Evolutionary conservation across 2,329 filamentous ascomycete genomes (phyloP).

Genomic region (Neonectria magnoliae): DNA sequence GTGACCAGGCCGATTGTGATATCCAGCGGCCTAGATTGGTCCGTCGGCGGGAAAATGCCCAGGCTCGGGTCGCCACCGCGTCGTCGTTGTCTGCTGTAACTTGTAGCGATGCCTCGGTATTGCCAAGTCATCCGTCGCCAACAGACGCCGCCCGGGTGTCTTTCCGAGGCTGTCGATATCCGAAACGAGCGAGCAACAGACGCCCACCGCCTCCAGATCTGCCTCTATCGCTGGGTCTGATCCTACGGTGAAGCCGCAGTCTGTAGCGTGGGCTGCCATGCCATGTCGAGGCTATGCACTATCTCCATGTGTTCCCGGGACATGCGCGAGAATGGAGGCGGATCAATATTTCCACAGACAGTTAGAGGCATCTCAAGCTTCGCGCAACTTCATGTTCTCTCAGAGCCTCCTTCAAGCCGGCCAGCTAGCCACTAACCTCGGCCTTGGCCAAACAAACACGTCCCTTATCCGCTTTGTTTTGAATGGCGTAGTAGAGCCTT

Average conservation of each 20-base stretch:
- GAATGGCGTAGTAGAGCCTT: too few relatives aligned
- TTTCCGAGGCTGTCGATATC: not conserved
- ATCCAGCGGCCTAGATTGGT: conserved; percentile 17
- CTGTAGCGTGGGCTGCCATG: not conserved
- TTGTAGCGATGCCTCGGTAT: not conserved
- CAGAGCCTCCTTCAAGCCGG: not conserved
- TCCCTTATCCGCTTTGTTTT: too few relatives aligned
- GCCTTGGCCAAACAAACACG: not conserved
- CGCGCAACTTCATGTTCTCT: not conserved
- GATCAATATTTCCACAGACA: not conserved
- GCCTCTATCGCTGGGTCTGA: not conserved
- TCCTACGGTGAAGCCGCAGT: not conserved
- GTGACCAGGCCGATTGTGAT: not conserved
- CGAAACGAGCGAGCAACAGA: conserved; percentile 4
- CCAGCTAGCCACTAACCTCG: not conserved
- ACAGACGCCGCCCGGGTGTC: conserved; percentile 1
- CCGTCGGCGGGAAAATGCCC: not conserved
- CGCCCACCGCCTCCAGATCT: conserved; percentile 7
- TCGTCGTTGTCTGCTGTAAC: not conserved
- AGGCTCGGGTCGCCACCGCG: not conserved
- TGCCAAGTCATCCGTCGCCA: conserved; percentile 9
- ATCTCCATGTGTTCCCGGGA: conserved; percentile 4
- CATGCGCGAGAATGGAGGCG: not conserved
- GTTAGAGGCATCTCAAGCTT: not conserved
- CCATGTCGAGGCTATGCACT: not conserved